Percentiles rank a stretch among this genome's conserved stretches.
These are phyloP conservation scores for Earliella scabrosa DNA, from an alignment of 1,284 basidiomycete genomes.

Conservation along the genomic window DNA sequence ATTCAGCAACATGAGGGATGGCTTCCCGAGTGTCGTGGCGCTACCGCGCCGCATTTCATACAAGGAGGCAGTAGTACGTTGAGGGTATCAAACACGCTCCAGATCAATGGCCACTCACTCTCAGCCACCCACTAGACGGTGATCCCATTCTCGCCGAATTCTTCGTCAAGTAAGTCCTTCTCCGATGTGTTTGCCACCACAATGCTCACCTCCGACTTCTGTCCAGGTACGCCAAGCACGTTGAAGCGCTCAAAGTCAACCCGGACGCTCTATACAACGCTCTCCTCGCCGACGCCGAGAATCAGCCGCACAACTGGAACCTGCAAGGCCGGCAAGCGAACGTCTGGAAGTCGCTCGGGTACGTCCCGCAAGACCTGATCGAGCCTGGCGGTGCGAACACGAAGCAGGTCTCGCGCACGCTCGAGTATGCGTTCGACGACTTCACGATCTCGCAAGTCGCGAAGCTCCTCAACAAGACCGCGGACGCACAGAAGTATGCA, in stretches of 20 bases:
- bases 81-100: neutral
- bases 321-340: constrained; percentile 63
- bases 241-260: constrained; percentile 49
- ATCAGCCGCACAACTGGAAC: constrained; percentile 63
- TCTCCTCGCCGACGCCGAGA: constrained; percentile 60
- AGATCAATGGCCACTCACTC: neutral
- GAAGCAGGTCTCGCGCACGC: constrained; percentile 61
- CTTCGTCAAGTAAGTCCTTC: constrained; percentile 67
- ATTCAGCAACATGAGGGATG: constrained; percentile 72
- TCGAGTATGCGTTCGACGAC: constrained; percentile 67
- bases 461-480: constrained; percentile 50
- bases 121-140: constrained; percentile 48
- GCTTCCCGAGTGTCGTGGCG: constrained; percentile 66
- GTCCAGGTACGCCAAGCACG: constrained; percentile 53
- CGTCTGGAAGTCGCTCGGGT: constrained; percentile 55
- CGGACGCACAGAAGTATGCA: constrained; percentile 57
- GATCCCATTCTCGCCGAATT: constrained; percentile 70
- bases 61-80: constrained; percentile 70
- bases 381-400: constrained; percentile 58
- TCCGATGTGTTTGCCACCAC: neutral
- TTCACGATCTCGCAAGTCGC: constrained; percentile 70
- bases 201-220: neutral
- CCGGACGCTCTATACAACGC: constrained; percentile 53
- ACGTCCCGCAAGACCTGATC: constrained; percentile 56
- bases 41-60: constrained; percentile 51